Conservation (phyloP, 345 rosid species). For the Hibiscus trionum region DNA sequence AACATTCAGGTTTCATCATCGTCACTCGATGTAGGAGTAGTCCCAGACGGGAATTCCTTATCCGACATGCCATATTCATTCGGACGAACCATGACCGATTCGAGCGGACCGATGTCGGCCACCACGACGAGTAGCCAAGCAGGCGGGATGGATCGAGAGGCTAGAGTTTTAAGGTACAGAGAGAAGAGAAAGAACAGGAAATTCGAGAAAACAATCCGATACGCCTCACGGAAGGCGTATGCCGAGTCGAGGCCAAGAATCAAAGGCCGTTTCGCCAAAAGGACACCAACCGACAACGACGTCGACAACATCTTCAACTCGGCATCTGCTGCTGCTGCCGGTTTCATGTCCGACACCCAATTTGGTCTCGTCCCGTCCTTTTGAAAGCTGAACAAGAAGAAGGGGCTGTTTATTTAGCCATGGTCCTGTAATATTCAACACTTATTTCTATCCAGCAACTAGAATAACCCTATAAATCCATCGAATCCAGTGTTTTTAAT, state of each 20-base stretch:
- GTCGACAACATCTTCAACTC: not conserved
- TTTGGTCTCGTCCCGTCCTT: not conserved
- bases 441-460: not conserved
- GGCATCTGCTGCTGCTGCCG: not conserved
- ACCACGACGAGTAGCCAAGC: not conserved
- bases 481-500: not conserved
- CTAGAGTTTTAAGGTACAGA: constrained; percentile 1
- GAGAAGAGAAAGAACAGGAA: constrained; percentile 1
- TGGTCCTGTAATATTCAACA: not conserved
- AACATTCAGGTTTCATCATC: not conserved
- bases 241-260: not conserved
- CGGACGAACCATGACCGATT: not conserved
- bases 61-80: not conserved
- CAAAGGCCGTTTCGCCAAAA: not conserved
- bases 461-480: not conserved
- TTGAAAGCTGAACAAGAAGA: not conserved
- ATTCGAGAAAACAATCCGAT: not conserved
- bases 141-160: not conserved
- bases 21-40: not conserved
- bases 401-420: not conserved
- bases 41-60: not conserved
- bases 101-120: not conserved
- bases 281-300: not conserved
- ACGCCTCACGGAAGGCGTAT: not conserved
- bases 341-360: not conserved